These are phyloP conservation scores for Crithidia brevicula DNA, from an alignment of 208 protist species.

Conservation along the genomic window DNA sequence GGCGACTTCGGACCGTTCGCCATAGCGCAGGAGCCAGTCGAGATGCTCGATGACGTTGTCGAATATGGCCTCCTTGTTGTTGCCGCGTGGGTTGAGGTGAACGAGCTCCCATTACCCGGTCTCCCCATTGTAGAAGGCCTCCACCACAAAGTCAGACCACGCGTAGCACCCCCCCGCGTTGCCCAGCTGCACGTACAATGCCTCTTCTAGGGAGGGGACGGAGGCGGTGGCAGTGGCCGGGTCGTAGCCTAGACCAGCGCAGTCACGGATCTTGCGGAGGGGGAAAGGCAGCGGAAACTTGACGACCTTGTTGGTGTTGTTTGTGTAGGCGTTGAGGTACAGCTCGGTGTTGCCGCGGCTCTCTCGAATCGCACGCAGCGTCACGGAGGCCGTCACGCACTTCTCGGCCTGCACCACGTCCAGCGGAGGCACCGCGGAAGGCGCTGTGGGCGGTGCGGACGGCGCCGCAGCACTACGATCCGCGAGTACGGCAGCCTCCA, in stretches of 20 bases:
- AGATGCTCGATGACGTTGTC: conserved; percentile 69
- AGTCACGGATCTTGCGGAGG: conserved; percentile 70
- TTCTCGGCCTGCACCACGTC: conserved; percentile 22
- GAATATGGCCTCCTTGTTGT: conserved; percentile 69
- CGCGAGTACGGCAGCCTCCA: conserved; percentile 16
- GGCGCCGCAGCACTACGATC: background rate
- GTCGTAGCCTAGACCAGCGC: conserved; percentile 48
- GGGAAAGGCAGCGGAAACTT: conserved; percentile 58
- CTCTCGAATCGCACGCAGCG: conserved; percentile 51
- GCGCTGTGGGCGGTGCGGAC: background rate
- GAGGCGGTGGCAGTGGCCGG: background rate
- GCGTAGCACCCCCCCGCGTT: conserved; percentile 81
- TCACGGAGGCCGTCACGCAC: conserved; percentile 45
- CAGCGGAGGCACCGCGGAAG: background rate
- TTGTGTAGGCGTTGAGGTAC: conserved; percentile 59
- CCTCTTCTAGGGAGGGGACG: conserved; percentile 38
- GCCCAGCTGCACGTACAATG: conserved; percentile 71
- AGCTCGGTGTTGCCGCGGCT: conserved; percentile 32
- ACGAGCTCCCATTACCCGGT: conserved; percentile 70
- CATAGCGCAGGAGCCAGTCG: conserved; percentile 46
- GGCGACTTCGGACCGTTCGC: conserved; percentile 7
- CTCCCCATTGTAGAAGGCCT: conserved; percentile 60
- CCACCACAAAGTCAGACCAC: conserved; percentile 85
- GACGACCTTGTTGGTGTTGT: conserved; percentile 39
- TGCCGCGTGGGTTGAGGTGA: conserved; percentile 46